A percentile compares a stretch with the other conserved stretches of the same genome.
Evolutionary conservation across 768 basidiomycete species (phyloP).

Genomic region (Chalciporus piperatus): DNA sequence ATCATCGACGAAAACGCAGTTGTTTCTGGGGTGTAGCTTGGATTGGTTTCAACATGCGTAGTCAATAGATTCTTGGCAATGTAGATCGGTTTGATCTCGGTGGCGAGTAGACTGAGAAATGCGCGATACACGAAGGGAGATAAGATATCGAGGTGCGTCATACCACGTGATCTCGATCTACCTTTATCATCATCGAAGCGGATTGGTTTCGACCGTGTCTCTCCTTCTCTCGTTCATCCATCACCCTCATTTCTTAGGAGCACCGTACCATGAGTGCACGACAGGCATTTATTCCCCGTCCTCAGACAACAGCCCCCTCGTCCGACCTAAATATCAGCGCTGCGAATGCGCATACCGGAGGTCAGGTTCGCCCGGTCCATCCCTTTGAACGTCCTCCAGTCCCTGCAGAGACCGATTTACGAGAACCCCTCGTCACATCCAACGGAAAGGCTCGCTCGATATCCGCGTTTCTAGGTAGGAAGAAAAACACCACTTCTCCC

Average conservation of each 20-base stretch:
- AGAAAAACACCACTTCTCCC: conserved; percentile 5
- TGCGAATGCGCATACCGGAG: not conserved
- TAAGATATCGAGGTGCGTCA: not conserved
- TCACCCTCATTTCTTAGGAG: no score
- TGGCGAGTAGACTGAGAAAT: no score
- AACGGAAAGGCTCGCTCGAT: conserved; percentile 21
- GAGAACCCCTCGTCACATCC: conserved; percentile 2
- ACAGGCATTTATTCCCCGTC: conserved; percentile 25
- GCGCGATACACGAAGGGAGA: no score
- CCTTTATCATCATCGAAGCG: not conserved
- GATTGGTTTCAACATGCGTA: no score
- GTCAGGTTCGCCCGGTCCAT: not conserved
- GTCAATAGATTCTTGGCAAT: no score
- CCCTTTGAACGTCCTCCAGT: not conserved
- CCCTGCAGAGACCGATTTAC: not conserved
- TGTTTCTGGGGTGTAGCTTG: no score
- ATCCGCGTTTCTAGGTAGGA: conserved; percentile 22
- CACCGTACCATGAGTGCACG: conserved; percentile 22
- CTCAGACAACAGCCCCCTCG: not conserved
- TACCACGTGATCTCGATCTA: not conserved
- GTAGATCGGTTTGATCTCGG: no score
- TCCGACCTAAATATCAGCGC: not conserved
- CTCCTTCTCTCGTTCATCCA: not conserved
- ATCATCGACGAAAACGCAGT: no score
- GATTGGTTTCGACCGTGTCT: not conserved